Base-by-base conservation (phyloP, 2,329 filamentous ascomycete species). In the Colletotrichum sp. region DNA sequence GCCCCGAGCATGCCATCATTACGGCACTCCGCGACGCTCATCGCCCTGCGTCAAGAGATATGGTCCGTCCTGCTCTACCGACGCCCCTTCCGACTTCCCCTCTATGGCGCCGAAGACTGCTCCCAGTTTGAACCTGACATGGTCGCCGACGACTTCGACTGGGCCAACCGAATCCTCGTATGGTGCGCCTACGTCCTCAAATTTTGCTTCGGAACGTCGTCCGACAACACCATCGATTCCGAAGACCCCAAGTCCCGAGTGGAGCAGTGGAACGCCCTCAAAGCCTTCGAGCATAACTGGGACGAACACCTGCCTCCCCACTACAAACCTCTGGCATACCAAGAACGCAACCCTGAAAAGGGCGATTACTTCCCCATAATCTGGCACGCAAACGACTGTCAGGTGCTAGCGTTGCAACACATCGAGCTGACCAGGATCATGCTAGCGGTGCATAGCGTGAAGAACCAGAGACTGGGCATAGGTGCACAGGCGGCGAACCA, bases 121-220 rank as follows among this genome's bases (percentile, higher is more conserved):
- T 72, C 52, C 24, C 63, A 60, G 18, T 72, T 72, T 2, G 63
- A 72, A 3, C 28, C 52, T 8, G 70, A 67, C 16, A 18, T 59
- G 15, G 52, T 67, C 1, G 85, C 87, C 0, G 87, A 87, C 60
- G 90, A 92, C 76, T 88, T 88, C 74, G 85, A 85, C 1, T 92
- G 90, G 90, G 89, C 91, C 3, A 92, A 93, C 80, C 87, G 91
- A 18, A 90, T 92, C 18, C 87, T 93, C 0, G 87, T 92, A 3
- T 89, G 92, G 78, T 91, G 91, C 68, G 91, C 91, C n/a, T 90
- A 93, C 76, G 90, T 93, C 2, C 83, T 93, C 16, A 91, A 92
- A 75, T 92, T 89, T 79, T 93, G 92, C 80, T 93, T 92, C 78
- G 87, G 88, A 3, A 44, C 70, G 4, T 30, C 21, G 1, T 44